Evolutionary conservation across 176 grass and related monocot genomes (phyloP).

Genomic region (Zoysia pacifica): DNA sequence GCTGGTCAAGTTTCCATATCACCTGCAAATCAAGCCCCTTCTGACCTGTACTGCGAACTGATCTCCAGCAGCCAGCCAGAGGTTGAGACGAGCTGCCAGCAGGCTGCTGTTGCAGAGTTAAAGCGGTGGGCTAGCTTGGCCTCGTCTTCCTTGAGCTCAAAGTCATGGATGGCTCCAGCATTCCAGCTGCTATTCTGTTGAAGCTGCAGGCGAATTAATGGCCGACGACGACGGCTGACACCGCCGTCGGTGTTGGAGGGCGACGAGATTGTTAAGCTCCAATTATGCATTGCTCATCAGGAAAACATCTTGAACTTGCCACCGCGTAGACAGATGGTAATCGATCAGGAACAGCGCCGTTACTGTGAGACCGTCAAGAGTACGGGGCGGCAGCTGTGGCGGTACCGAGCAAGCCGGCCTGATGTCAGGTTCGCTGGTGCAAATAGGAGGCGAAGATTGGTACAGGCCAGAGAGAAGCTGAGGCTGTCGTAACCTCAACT

Average conservation of each 20-base stretch:
- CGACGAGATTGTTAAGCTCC: neutral
- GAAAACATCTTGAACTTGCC: neutral
- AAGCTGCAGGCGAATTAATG: conserved; percentile 24
- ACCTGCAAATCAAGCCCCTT: neutral
- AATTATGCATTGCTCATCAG: neutral
- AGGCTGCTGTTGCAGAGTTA: conserved; percentile 34
- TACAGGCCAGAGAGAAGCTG: neutral
- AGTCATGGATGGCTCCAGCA: neutral
- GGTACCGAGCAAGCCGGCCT: neutral
- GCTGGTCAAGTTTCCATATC: conserved; percentile 17
- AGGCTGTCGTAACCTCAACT: neutral
- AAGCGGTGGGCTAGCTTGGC: conserved; percentile 50
- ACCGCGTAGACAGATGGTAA: neutral
- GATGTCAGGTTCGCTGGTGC: conserved; percentile 8
- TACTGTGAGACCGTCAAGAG: neutral
- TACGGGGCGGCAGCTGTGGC: neutral
- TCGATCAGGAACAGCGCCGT: neutral
- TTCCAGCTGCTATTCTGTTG: neutral
- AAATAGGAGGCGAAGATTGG: neutral
- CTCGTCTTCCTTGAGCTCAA: conserved; percentile 44
- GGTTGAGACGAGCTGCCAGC: neutral
- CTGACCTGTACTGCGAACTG: neutral
- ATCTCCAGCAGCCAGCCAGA: neutral
- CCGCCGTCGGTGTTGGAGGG: neutral
- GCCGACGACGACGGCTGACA: conserved; percentile 20